Conservation (phyloP, 2,329 filamentous ascomycete species). For the Cytospora piceicola region DNA sequence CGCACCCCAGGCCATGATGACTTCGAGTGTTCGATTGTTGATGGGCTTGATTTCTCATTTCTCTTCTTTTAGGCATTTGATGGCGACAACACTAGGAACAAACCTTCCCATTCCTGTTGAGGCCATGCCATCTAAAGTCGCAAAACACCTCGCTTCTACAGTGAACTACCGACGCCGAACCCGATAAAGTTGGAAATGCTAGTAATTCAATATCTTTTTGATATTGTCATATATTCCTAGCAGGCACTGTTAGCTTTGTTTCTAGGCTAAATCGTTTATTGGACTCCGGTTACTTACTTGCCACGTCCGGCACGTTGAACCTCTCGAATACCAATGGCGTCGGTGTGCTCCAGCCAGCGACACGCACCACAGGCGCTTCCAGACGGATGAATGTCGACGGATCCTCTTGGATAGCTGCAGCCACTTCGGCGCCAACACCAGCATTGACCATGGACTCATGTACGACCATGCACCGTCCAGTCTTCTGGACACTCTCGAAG, state of each 20-base stretch:
- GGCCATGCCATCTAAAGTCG: neutral
- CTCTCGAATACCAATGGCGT: conserved; percentile 78
- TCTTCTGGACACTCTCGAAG: conserved; percentile 82
- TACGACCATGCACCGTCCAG: conserved; percentile 82
- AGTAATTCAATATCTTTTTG: conserved; percentile 69
- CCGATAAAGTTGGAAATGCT: conserved; percentile 4
- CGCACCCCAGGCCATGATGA: no score
- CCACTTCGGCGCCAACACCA: conserved; percentile 86
- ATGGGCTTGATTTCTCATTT: neutral
- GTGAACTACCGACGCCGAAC: conserved; percentile 11
- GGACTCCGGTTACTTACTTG: conserved; percentile 64
- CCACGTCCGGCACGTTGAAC: conserved; percentile 82
- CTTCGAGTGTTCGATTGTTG: neutral
- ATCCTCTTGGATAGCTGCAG: conserved; percentile 84
- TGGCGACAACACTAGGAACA: no score
- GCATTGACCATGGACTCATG: conserved; percentile 93
- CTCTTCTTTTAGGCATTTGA: neutral
- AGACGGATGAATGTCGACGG: conserved; percentile 74
- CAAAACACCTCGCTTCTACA: neutral
- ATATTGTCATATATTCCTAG: conserved; percentile 73
- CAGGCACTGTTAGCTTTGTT: conserved; percentile 35
- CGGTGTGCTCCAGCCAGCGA: conserved; percentile 90
- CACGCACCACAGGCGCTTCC: conserved; percentile 82
- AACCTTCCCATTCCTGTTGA: no score
- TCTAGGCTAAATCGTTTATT: neutral